Conservation (phyloP, 129 eudicot species). For the Centrapalus pauciflorus region DNA sequence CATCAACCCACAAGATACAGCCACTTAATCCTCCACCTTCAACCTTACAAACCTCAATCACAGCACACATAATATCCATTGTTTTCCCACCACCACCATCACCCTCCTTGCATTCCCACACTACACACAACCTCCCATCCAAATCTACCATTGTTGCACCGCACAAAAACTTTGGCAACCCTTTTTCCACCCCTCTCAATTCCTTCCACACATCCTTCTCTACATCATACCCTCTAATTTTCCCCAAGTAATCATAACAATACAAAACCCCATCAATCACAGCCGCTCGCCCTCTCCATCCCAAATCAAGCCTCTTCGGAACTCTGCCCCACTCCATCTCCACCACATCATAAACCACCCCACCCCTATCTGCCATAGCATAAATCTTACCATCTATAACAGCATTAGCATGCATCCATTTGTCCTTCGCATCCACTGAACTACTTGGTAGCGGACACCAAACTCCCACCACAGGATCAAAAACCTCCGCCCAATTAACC, state of each 20-base stretch:
- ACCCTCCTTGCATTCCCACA: constrained; percentile 72
- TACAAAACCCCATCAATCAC: constrained; percentile 71
- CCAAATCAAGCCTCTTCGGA: constrained; percentile 68
- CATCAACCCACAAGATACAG: constrained; percentile 59
- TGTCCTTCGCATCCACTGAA: constrained; percentile 67
- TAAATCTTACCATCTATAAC: constrained; percentile 61
- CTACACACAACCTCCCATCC: constrained; percentile 76
- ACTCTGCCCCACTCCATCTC: constrained; percentile 64
- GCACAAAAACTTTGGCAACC: constrained; percentile 86
- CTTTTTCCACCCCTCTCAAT: constrained; percentile 65
- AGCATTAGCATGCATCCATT: constrained; percentile 95
- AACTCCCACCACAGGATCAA: constrained; percentile 48
- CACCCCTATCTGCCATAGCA: constrained; percentile 97
- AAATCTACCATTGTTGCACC: constrained; percentile 88
- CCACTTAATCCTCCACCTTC: constrained; percentile 66
- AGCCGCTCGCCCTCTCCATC: constrained; percentile 84
- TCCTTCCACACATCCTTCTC: constrained; percentile 73
- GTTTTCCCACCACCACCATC: constrained; percentile 38
- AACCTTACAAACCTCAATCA: constrained; percentile 73
- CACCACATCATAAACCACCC: constrained; percentile 61
- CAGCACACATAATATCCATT: constrained; percentile 78
- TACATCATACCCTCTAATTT: constrained; percentile 80
- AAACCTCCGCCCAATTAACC: constrained; percentile 81
- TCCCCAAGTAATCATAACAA: constrained; percentile 93
- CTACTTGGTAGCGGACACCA: constrained; percentile 54